A percentile compares a stretch with the other conserved stretches of the same genome.
Conservation (phyloP, 73 alveolate genomes). For the Breviolum minutum region DNA sequence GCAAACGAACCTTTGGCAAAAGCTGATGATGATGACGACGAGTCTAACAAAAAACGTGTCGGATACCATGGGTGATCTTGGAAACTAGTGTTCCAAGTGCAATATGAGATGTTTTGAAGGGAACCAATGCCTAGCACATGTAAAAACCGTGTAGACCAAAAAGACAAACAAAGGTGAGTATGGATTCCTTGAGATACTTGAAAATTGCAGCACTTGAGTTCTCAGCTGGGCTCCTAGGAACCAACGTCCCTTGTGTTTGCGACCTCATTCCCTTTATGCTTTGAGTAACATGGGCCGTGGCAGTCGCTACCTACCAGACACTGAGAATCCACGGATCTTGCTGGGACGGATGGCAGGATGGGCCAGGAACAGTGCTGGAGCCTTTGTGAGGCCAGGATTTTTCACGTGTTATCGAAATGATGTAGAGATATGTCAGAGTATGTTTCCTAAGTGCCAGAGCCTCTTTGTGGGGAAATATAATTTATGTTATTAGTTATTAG, state of each 20-base stretch:
- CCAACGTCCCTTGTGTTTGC: conserved; percentile 74
- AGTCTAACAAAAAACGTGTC: too few species aligned
- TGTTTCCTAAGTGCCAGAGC: background rate
- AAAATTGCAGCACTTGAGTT: background rate
- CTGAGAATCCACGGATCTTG: conserved; percentile 44
- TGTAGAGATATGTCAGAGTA: background rate
- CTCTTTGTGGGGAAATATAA: too few species aligned
- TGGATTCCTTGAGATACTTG: background rate
- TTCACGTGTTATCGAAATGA: background rate
- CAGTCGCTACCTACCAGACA: conserved; percentile 47
- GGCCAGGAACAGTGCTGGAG: conserved; percentile 91
- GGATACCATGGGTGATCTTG: too few species aligned
- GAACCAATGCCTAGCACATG: too few species aligned
- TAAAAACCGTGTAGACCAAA: too few species aligned
- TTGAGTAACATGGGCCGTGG: background rate
- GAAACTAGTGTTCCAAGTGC: too few species aligned
- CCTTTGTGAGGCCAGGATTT: conserved; percentile 24
- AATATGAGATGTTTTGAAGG: too few species aligned
- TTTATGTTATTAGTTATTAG: background rate
- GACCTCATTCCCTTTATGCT: conserved; percentile 91
- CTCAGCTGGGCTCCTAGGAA: background rate
- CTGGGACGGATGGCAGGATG: conserved; percentile 94
- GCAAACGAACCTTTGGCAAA: background rate
- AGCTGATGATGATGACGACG: background rate
- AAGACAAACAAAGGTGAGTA: too few species aligned